phyloP scores from a whole-genome alignment of 495 filamentous ascomycete genomes.

The Tirmania nivea region DNA sequence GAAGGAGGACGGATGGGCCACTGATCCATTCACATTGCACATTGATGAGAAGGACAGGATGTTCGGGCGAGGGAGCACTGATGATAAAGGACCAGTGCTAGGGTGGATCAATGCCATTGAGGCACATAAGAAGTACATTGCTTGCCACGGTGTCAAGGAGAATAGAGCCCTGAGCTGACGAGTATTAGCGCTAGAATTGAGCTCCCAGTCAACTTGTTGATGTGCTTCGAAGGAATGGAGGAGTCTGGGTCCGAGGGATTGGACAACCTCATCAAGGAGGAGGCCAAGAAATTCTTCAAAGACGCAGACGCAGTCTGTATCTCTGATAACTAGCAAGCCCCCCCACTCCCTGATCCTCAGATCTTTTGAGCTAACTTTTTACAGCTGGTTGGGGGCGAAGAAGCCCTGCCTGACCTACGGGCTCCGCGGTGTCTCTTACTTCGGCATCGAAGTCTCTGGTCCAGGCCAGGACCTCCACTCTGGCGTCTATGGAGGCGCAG shows the following conservation, averaged over 20 bases:
- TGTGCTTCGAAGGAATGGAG: constrained; percentile 99
- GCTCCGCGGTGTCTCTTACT: constrained; percentile 94
- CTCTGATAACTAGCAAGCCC: constrained; percentile 64
- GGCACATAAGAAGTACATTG: constrained; percentile 52
- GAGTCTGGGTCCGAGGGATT: constrained; percentile 95
- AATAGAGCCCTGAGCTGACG: no score
- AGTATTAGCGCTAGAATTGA: constrained; percentile 48
- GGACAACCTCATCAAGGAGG: constrained; percentile 76
- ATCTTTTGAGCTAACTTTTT: neutral
- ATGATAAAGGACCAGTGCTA: constrained; percentile 94
- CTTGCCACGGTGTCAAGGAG: neutral
- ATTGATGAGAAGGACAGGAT: constrained; percentile 67
- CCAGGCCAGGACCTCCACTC: constrained; percentile 88
- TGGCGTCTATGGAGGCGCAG: constrained; percentile 87
- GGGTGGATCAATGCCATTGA: constrained; percentile 98
- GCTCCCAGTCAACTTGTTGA: constrained; percentile 90
- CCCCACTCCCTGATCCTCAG: neutral
- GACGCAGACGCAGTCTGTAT: constrained; percentile 95
- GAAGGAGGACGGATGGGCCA: constrained; percentile 88
- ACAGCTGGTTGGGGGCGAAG: constrained; percentile 80
- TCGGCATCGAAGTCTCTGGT: constrained; percentile 65
- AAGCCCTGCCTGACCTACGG: constrained; percentile 96
- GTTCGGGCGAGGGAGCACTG: constrained; percentile 87
- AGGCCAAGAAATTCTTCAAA: constrained; percentile 79
- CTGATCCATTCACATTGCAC: constrained; percentile 80